These are phyloP conservation scores for Porphyra umbilicalis DNA, from an alignment of 31 red algal genomes.

Conservation along the genomic window DNA sequence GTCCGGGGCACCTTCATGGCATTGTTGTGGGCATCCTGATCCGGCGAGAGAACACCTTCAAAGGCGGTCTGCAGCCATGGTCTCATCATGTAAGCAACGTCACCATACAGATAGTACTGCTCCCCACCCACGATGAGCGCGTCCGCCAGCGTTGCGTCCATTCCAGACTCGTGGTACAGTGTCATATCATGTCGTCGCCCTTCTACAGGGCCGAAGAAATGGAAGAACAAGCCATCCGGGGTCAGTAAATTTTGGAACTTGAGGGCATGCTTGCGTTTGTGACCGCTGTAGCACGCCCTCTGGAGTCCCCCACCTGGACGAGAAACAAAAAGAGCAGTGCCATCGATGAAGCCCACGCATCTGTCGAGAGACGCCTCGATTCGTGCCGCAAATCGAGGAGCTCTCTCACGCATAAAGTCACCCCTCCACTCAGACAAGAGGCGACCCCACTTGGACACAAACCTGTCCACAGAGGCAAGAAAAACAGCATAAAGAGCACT, in stretches of 20 bases:
- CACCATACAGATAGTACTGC: constrained; percentile 14
- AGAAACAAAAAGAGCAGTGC: constrained; percentile 5
- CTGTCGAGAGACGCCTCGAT: background rate
- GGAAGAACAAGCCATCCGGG: constrained; percentile 9
- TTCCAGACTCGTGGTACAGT: background rate
- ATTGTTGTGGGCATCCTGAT: background rate
- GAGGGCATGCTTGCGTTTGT: constrained; percentile 15
- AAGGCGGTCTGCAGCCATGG: constrained; percentile 19
- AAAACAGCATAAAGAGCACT: background rate
- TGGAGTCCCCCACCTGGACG: constrained; percentile 10
- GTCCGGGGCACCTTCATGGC: constrained; percentile 17
- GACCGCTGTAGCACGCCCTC: constrained; percentile 20
- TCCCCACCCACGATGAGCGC: background rate
- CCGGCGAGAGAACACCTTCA: background rate
- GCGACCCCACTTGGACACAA: background rate
- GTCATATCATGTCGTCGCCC: constrained; percentile 22
- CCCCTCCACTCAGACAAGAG: background rate
- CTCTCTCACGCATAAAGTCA: background rate
- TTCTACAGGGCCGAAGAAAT: constrained; percentile 2
- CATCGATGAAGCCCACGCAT: constrained; percentile 31
- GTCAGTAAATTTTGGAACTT: constrained; percentile 19
- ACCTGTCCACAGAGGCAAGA: background rate
- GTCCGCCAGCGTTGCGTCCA: constrained; percentile 3
- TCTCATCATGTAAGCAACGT: constrained; percentile 17
- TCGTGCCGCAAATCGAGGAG: background rate